A percentile compares a stretch with the other conserved stretches of the same genome.
These are phyloP conservation scores for Clitoria ternatea DNA, from an alignment of 306 rosid species.

Conservation along the genomic window DNA sequence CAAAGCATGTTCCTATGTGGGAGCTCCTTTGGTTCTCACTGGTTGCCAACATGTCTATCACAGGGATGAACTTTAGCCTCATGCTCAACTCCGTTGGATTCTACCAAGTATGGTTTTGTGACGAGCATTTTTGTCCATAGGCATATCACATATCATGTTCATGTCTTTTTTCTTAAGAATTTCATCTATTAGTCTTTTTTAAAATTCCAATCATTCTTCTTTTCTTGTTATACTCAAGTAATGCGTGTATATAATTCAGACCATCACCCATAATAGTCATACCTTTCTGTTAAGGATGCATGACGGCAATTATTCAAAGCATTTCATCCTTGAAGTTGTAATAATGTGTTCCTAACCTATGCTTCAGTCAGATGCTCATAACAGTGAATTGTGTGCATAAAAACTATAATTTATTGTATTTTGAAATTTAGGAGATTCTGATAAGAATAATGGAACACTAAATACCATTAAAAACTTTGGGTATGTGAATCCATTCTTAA, in stretches of 20 bases:
- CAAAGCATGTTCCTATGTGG: slow-evolving; percentile 91
- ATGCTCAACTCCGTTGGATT: slow-evolving; percentile 95
- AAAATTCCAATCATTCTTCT: background rate
- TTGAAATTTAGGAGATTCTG: background rate
- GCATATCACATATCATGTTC: background rate
- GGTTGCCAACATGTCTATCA: slow-evolving; percentile 80
- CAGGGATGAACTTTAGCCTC: slow-evolving; percentile 92
- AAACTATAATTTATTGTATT: background rate
- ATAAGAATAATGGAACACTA: background rate
- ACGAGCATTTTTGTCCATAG: background rate
- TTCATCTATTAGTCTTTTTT: background rate
- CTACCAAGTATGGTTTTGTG: slow-evolving; percentile 54
- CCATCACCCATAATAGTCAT: slow-evolving; percentile 1
- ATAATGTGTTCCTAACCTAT: background rate
- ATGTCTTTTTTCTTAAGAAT: background rate
- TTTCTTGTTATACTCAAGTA: background rate
- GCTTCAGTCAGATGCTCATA: background rate
- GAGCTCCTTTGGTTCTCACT: slow-evolving; percentile 93
- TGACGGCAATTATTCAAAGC: background rate
- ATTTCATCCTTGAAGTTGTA: background rate
- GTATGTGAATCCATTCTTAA: background rate
- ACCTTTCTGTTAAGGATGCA: background rate
- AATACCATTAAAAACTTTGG: background rate
- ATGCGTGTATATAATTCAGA: background rate
- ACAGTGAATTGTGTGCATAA: background rate